Evolutionary conservation across 352 stramenopile species (phyloP).

Genomic region (Globisporangium barbulae): DNA sequence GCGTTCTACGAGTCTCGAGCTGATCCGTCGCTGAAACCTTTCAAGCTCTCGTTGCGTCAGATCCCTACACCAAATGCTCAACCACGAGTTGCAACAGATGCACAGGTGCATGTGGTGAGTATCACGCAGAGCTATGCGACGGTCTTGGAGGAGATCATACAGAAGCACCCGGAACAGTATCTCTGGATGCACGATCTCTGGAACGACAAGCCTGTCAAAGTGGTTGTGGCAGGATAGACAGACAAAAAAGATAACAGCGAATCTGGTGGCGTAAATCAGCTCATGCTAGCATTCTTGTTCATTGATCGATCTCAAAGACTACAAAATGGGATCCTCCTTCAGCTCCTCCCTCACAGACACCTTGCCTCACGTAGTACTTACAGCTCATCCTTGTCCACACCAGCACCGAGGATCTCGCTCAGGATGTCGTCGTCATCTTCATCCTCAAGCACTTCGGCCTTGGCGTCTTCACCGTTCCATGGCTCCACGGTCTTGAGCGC

Average conservation of each 20-base stretch:
- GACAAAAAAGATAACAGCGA: background rate
- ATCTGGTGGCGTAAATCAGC: background rate
- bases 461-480: constrained; percentile 83
- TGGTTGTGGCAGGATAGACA: background rate
- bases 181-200: constrained; percentile 60
- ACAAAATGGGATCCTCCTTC: too few species aligned
- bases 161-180: constrained; percentile 37
- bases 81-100: background rate
- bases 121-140: constrained; percentile 41
- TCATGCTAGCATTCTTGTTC: background rate
- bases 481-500: constrained; percentile 55
- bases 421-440: constrained; percentile 87
- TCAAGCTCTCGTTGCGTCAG: constrained; percentile 35
- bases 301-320: background rate
- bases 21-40: constrained; percentile 27
- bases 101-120: constrained; percentile 9
- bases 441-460: constrained; percentile 68
- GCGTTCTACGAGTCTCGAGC: constrained; percentile 18
- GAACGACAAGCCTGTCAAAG: constrained; percentile 16
- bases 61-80: constrained; percentile 12
- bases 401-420: constrained; percentile 70
- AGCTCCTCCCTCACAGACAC: background rate
- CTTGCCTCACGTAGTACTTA: constrained; percentile 22
- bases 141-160: constrained; percentile 32
- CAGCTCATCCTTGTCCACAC: constrained; percentile 73